phyloP scores from a whole-genome alignment of 371 early-diverging fungal genomes.

The Smittium culicis region DNA sequence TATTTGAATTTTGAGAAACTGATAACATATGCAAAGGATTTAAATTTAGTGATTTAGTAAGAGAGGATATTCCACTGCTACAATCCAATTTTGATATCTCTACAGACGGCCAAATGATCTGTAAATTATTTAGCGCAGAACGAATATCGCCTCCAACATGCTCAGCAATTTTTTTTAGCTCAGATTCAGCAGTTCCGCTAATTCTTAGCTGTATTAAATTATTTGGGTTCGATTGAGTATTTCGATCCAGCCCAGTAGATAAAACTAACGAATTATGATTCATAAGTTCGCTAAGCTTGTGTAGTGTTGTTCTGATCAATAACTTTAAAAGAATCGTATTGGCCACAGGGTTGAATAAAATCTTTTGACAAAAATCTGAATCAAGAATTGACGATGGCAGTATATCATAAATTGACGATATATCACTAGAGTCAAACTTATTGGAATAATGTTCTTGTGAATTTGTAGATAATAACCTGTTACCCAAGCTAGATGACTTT shows the following conservation, averaged over 20 bases:
- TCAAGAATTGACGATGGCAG: conserved; percentile 15
- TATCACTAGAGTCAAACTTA: neutral
- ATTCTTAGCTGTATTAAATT: neutral
- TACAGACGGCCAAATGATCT: conserved; percentile 14
- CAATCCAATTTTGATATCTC: neutral
- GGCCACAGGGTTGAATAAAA: conserved; percentile 28
- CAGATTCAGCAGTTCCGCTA: neutral
- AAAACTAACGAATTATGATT: neutral
- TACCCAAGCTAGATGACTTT: too few species aligned
- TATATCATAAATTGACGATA: neutral
- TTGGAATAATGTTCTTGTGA: too few species aligned
- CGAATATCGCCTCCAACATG: conserved; percentile 28
- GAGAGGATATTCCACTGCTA: neutral
- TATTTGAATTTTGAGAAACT: neutral
- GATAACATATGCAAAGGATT: neutral
- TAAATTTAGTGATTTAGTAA: neutral
- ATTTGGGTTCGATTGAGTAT: neutral
- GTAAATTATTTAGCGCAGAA: conserved; percentile 28
- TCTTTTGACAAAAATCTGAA: conserved; percentile 22
- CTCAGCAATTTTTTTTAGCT: conserved; percentile 3
- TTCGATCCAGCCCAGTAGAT: neutral
- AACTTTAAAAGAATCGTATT: conserved; percentile 26
- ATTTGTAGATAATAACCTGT: too few species aligned
- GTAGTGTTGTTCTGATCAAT: neutral
- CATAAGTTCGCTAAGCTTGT: neutral